These are phyloP conservation scores for Serendipita sp. DNA, from an alignment of 768 basidiomycete genomes.

Conservation along the genomic window DNA sequence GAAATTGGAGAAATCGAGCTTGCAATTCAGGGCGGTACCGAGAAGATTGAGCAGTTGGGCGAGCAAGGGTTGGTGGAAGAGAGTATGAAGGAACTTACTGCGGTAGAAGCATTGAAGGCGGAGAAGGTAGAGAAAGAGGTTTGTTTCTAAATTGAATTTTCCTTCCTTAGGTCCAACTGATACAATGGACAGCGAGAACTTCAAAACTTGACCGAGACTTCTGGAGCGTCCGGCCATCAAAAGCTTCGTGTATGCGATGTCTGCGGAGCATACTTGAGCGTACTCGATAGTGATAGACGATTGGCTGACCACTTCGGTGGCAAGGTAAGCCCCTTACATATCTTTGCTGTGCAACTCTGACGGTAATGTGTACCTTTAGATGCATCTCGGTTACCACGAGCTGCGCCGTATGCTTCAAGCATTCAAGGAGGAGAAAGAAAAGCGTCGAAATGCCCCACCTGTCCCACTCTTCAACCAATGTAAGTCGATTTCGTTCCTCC, in stretches of 20 bases:
- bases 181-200: conserved; percentile 56
- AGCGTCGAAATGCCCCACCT: conserved; percentile 47
- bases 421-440: conserved; percentile 83
- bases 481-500: not conserved
- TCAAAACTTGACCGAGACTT: conserved; percentile 92
- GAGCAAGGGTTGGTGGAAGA: conserved; percentile 99
- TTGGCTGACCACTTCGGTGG: conserved; percentile 99
- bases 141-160: conserved; percentile 15
- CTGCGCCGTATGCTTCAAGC: conserved; percentile 83
- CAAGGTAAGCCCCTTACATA: conserved; percentile 48
- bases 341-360: conserved; percentile 29
- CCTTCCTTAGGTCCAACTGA: not conserved
- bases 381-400: conserved; percentile 98
- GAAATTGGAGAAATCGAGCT: conserved; percentile 99
- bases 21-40: conserved; percentile 95
- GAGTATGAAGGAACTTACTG: conserved; percentile 93
- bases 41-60: conserved; percentile 91
- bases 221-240: conserved; percentile 98
- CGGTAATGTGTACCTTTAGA: conserved; percentile 88
- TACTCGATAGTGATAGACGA: conserved; percentile 95
- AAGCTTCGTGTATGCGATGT: conserved; percentile 99
- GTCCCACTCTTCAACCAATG: not conserved
- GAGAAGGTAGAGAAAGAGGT: conserved; percentile 96
- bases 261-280: conserved; percentile 97
- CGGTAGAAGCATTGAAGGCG: conserved; percentile 92